Percentiles rank a stretch among this genome's conserved stretches.
phyloP scores from a whole-genome alignment of 176 grass and related monocot species.

The Tillandsia fasciculata region DNA sequence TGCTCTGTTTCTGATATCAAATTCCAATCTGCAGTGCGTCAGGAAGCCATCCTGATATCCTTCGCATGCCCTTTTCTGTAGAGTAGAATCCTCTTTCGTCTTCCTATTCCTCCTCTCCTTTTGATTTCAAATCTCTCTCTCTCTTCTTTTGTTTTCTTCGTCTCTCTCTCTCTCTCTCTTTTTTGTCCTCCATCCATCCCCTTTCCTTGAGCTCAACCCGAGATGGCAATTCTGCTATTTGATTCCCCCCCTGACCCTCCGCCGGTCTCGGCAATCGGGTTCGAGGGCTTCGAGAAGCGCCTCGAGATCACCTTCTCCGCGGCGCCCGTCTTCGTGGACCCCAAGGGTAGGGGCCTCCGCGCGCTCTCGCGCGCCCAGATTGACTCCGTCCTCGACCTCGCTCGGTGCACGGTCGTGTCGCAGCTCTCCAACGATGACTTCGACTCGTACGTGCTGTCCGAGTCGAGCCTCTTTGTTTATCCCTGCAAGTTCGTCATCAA shows the following conservation, averaged over 20 bases:
- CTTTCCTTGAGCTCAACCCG: slow-evolving; percentile 25
- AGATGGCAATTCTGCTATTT: slow-evolving; percentile 25
- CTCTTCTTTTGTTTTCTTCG: slow-evolving; percentile 14
- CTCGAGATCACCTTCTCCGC: slow-evolving; percentile 75
- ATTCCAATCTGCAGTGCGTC: slow-evolving; percentile 54
- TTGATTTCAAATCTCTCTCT: slow-evolving; percentile 29
- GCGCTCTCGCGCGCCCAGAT: slow-evolving; percentile 57
- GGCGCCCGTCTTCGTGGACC: slow-evolving; percentile 56
- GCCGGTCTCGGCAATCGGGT: slow-evolving; percentile 62
- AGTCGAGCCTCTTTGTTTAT: slow-evolving; percentile 83
- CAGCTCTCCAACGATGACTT: slow-evolving; percentile 68
- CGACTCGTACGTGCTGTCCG: slow-evolving; percentile 79
- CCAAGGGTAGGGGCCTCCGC: slow-evolving; percentile 46
- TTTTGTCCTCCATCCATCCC: slow-evolving; percentile 4
- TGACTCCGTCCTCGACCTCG: slow-evolving; percentile 65
- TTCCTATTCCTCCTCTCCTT: slow-evolving; percentile 23
- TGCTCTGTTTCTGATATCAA: slow-evolving; percentile 14
- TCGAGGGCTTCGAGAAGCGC: slow-evolving; percentile 94
- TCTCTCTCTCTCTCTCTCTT: slow-evolving; percentile 12
- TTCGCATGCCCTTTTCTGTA: slow-evolving; percentile 35
- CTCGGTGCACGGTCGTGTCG: slow-evolving; percentile 75
- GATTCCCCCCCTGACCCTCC: slow-evolving; percentile 32
- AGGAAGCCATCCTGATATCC: slow-evolving; percentile 89
- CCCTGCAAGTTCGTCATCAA: slow-evolving; percentile 77
- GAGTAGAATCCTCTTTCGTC: slow-evolving; percentile 32